Percentiles rank a stretch among this genome's conserved stretches.
Conservation (phyloP, 1,139 yeast species). For the Taphrina flavorubra region DNA sequence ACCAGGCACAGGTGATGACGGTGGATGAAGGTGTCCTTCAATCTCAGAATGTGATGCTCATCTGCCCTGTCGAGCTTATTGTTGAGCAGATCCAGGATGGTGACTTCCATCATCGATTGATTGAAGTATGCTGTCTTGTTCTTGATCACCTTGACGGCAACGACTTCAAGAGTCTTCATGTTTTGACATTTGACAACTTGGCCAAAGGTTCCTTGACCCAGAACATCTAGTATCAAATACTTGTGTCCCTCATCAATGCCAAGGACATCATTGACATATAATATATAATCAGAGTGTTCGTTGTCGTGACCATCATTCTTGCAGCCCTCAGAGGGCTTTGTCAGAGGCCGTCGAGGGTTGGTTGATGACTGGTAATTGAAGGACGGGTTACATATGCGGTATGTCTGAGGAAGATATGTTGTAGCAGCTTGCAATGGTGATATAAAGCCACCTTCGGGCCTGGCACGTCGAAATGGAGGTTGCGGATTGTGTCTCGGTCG, state of each 20-base stretch:
- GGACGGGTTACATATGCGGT: conserved; percentile 82
- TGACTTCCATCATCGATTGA: conserved; percentile 90
- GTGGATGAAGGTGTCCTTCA: conserved; percentile 89
- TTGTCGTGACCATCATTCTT: conserved; percentile 86
- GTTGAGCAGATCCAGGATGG: conserved; percentile 77
- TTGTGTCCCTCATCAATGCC: conserved; percentile 78
- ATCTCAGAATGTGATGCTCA: conserved; percentile 73
- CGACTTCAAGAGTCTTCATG: conserved; percentile 80
- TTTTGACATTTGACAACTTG: conserved; percentile 98
- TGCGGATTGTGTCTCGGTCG: conserved; percentile 38
- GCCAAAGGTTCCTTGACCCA: conserved; percentile 98
- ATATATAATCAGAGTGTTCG: conserved; percentile 84
- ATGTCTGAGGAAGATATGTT: conserved; percentile 76
- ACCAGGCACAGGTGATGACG: conserved; percentile 91
- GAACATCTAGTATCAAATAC: conserved; percentile 82
- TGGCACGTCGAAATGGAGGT: conserved; percentile 46
- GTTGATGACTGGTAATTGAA: conserved; percentile 83
- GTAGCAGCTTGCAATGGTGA: conserved; percentile 80
- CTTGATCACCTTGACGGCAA: conserved; percentile 93
- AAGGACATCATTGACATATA: conserved; percentile 90
- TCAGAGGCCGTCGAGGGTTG: conserved; percentile 88
- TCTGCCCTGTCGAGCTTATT: conserved; percentile 70
- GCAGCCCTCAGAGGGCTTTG: conserved; percentile 88
- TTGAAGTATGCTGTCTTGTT: conserved; percentile 89
- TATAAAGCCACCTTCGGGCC: conserved; percentile 47